These are phyloP conservation scores for Amorphotheca resinae DNA, from an alignment of 495 filamentous ascomycete species.

Conservation along the genomic window DNA sequence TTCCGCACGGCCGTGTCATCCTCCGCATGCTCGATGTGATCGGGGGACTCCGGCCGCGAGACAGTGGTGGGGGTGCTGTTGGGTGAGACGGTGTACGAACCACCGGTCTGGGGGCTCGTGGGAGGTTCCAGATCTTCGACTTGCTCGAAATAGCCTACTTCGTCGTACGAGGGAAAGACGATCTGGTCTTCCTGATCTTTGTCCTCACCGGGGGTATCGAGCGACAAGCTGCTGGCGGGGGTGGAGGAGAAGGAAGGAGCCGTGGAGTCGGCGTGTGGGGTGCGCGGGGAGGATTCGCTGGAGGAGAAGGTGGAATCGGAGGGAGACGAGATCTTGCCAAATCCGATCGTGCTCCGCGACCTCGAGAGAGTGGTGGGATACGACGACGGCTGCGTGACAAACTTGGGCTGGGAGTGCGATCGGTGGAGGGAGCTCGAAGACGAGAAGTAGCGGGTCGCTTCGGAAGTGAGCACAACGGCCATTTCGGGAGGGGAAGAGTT, in stretches of 20 bases:
- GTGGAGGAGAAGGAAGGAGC: constrained; percentile 24
- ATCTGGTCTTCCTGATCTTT: constrained; percentile 38
- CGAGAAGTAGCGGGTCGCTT: constrained; percentile 9
- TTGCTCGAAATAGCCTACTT: constrained; percentile 30
- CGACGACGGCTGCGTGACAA: constrained; percentile 3
- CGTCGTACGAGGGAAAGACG: constrained; percentile 46
- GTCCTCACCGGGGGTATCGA: constrained; percentile 39
- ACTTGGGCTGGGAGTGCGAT: constrained; percentile 14
- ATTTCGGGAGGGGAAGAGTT: constrained; percentile 2
- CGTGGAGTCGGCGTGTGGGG: constrained; percentile 10
- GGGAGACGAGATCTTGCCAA: constrained; percentile 7
- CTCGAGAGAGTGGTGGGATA: constrained; percentile 3
- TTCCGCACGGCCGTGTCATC: constrained; percentile 74
- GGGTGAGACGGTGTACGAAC: constrained; percentile 33
- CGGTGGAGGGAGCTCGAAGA: constrained; percentile 5
- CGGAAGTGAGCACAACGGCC: constrained; percentile 17
- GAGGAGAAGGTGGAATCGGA: constrained; percentile 12
- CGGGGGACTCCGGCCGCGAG: constrained; percentile 34
- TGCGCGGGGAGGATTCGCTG: constrained; percentile 9
- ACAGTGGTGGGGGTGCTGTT: constrained; percentile 29
- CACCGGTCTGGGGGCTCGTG: constrained; percentile 28
- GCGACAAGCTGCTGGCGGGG: constrained; percentile 48
- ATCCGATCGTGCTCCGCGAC: constrained; percentile 6
- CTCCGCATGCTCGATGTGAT: constrained; percentile 41
- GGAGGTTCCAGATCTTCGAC: constrained; percentile 36